Evolutionary conservation across 1,139 yeast species (phyloP).

Genomic region (Zygoascus meyerae): DNA sequence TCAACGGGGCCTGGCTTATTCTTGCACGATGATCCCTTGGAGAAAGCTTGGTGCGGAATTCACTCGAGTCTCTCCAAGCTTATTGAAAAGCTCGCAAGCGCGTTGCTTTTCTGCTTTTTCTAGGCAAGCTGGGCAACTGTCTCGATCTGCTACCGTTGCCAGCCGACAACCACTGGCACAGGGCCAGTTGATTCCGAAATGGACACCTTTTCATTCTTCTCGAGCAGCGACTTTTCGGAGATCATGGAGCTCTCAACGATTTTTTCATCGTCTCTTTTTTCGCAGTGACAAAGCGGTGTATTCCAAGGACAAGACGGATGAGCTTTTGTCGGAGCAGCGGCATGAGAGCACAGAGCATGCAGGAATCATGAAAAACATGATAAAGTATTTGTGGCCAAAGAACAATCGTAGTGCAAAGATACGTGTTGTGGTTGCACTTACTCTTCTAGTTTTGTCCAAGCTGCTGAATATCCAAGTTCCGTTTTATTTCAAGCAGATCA

Average conservation of each 20-base stretch:
- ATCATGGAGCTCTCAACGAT: not conserved
- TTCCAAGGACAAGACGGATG: not conserved
- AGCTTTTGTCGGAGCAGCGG: slow-evolving; percentile 6
- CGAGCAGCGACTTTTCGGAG: not conserved
- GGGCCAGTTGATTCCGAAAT: not conserved
- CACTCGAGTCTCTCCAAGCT: too few relatives aligned
- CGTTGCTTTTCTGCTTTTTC: too few relatives aligned
- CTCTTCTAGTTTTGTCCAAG: slow-evolving; percentile 72
- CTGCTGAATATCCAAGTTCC: slow-evolving; percentile 92
- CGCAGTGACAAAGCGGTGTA: not conserved
- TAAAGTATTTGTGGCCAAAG: slow-evolving; percentile 85
- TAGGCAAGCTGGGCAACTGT: too few relatives aligned
- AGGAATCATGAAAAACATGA: slow-evolving; percentile 35
- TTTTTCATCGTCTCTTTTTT: not conserved
- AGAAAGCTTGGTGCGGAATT: too few relatives aligned
- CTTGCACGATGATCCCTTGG: too few relatives aligned
- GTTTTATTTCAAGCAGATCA: slow-evolving; percentile 79
- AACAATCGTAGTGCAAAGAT: slow-evolving; percentile 62
- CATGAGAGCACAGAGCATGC: slow-evolving; percentile 15
- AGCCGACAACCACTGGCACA: not conserved
- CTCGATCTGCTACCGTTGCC: not conserved
- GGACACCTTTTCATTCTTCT: not conserved
- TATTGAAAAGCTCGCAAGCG: too few relatives aligned
- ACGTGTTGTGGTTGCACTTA: slow-evolving; percentile 70
- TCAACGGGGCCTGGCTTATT: too few relatives aligned